Evolutionary conservation across 192 early-diverging fungal species (phyloP).

Genomic region (Coemansia sp.): DNA sequence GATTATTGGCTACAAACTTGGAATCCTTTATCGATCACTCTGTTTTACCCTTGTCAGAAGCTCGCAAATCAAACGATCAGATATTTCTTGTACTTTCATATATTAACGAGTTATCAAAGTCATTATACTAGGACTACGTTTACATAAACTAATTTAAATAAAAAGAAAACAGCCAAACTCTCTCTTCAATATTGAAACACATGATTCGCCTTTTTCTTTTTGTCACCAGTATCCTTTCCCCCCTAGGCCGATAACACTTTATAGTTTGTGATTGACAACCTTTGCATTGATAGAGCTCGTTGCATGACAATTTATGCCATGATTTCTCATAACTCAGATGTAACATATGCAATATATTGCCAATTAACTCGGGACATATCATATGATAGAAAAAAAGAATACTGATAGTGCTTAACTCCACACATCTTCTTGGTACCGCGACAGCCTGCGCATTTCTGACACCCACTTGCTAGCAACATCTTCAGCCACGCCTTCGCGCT

Average conservation of each 20-base stretch:
- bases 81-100: background rate
- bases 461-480: conserved; percentile 76
- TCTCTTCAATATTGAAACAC: too few relatives aligned
- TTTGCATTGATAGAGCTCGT: too few relatives aligned
- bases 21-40: conserved; percentile 17
- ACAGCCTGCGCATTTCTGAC: conserved; percentile 77
- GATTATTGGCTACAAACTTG: conserved; percentile 6
- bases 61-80: conserved; percentile 7
- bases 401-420: conserved; percentile 43
- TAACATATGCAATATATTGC: background rate
- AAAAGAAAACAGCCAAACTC: too few relatives aligned
- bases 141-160: conserved; percentile 14
- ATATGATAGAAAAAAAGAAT: background rate
- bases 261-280: too few relatives aligned
- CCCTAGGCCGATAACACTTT: too few relatives aligned
- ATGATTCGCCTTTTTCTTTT: too few relatives aligned
- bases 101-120: conserved; percentile 15
- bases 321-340: background rate
- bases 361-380: background rate
- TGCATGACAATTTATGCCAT: background rate
- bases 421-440: conserved; percentile 95
- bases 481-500: conserved; percentile 64
- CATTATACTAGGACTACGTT: background rate
- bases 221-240: too few relatives aligned
- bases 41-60: background rate